Evolutionary conservation across 2,329 filamentous ascomycete genomes (phyloP), one percentile per base, ranked within the genome.

Genomic region (Fusarium pininemorale): DNA sequence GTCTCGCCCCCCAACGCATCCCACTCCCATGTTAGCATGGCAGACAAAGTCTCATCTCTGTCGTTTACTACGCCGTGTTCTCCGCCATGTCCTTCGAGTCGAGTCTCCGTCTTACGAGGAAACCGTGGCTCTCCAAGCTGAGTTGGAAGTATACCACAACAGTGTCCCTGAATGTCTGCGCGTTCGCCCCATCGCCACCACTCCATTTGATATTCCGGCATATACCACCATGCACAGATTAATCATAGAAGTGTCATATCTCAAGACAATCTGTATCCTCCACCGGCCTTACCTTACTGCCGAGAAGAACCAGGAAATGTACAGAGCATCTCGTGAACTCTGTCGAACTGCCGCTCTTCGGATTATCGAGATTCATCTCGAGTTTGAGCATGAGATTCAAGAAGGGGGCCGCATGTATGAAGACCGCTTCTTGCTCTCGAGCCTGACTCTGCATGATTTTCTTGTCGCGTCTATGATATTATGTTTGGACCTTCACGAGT

Each of bases 401-500:
- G 84, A 85, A 0, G 87, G 87, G 1, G 88, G 89, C 0, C 82
- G 87, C 26, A 79, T 91, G 67, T 83, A 85, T 63, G 83, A 85
- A 44, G 86, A 90, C 56, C 83, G 85, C 47, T 88, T 87, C 79
- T 87, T 90, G 81, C 77, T 90, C 13, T 85, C 85, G 7, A 86
- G 85, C 7, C 77, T 90, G 50, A 87, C 86, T 10, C 80, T 87
- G 28, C 87, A 90, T 39, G 87, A 90, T 72, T 91, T 90, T 68
- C 79, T 91, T 32, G 84, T 90, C 24, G 89, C 89, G 0, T 85
- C 88, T 18, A 91, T 90, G 87, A 86, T 91, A 45, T 75, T 91
- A 11, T 91, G 87, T 64, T 78, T 91, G 7, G 86, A 88, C 69
- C 78, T 87, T 18, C 82, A 81, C 30, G 84, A 85, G 69, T 82